phyloP scores from a whole-genome alignment of 441 rosid species.

The Populus hybrid region DNA sequence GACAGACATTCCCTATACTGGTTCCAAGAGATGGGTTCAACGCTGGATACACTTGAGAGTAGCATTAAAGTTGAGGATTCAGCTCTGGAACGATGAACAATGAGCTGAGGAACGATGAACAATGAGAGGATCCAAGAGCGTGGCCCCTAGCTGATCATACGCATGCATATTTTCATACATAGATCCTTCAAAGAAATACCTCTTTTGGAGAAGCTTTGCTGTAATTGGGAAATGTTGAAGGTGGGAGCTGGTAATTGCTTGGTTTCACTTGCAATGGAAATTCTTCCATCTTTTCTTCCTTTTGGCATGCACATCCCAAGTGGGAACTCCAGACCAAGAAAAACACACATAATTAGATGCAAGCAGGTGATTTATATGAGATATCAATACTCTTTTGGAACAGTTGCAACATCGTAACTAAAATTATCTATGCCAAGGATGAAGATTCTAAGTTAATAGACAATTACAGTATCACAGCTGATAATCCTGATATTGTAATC shows the following conservation, averaged over 20 bases:
- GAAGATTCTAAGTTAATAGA: no score
- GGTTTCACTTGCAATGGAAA: constrained; percentile 5
- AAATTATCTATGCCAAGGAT: no score
- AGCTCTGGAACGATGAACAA: no score
- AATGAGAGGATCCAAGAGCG: constrained; percentile 56
- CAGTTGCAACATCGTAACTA: no score
- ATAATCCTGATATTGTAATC: no score
- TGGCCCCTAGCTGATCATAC: constrained; percentile 25
- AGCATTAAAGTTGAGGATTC: constrained; percentile 25
- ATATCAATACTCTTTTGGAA: no score
- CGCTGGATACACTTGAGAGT: constrained; percentile 33
- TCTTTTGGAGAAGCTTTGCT: constrained; percentile 53
- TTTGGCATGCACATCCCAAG: constrained; percentile 60
- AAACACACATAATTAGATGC: background rate
- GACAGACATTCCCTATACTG: constrained; percentile 39
- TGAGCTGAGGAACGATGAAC: constrained; percentile 19
- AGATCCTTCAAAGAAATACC: constrained; percentile 50
- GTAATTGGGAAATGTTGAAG: constrained; percentile 48
- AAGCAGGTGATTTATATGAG: no score
- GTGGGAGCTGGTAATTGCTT: constrained; percentile 43
- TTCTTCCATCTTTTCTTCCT: constrained; percentile 53
- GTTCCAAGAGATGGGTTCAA: constrained; percentile 42
- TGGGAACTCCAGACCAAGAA: constrained; percentile 56
- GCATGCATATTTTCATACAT: constrained; percentile 18
- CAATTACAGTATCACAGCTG: no score